phyloP scores from a whole-genome alignment of 495 filamentous ascomycete species.

The Penicillium arizonense region DNA sequence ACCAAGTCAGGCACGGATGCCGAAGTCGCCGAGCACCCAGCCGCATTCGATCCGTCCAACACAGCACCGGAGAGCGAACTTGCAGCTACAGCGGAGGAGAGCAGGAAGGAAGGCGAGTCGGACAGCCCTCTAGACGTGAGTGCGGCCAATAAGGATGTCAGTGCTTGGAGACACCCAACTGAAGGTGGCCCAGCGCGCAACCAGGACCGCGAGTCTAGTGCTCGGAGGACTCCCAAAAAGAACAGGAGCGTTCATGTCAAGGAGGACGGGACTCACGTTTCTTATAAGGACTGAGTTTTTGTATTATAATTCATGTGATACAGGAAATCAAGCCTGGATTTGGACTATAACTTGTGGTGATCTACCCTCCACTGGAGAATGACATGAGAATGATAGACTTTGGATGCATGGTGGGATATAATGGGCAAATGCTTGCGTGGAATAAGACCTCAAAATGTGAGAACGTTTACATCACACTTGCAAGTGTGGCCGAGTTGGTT shows the following conservation, averaged over 20 bases:
- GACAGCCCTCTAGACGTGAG: constrained; percentile 57
- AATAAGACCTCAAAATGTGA: no score
- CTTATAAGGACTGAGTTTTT: constrained; percentile 9
- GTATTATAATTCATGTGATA: neutral
- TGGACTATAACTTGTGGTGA: neutral
- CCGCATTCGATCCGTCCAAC: constrained; percentile 58
- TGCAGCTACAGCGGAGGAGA: constrained; percentile 36
- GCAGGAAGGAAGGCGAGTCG: constrained; percentile 20
- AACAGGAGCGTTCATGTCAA: constrained; percentile 32
- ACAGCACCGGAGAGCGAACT: constrained; percentile 57
- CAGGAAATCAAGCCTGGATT: neutral
- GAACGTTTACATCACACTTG: no score
- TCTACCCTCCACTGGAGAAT: no score
- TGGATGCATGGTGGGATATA: no score
- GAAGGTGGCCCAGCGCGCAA: constrained; percentile 50
- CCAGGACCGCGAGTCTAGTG: constrained; percentile 41
- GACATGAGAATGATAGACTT: no score
- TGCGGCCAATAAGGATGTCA: constrained; percentile 60
- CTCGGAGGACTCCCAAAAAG: constrained; percentile 48
- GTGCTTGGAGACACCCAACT: constrained; percentile 38
- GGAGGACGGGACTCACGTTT: constrained; percentile 31
- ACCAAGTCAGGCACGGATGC: constrained; percentile 58
- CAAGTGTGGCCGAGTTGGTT: no score
- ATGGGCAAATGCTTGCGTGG: no score
- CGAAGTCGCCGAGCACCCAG: constrained; percentile 43